Evolutionary conservation across 1,284 basidiomycete species (phyloP).

Genomic region (Fereydounia khargensis): DNA sequence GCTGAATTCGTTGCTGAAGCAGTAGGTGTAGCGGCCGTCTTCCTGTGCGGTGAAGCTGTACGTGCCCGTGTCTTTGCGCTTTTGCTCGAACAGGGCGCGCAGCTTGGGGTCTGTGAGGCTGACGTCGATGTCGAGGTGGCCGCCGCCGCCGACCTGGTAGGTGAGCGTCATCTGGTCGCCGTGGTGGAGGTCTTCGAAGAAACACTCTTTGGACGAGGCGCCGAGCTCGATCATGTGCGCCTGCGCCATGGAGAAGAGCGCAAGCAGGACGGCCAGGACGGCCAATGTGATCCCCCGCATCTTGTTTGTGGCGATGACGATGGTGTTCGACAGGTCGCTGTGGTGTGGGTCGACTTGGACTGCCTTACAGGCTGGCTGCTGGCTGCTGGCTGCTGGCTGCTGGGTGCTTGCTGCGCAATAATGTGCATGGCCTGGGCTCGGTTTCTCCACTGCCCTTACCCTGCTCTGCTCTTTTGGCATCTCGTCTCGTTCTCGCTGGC

Average conservation of each 20-base stretch:
- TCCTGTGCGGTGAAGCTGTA: slow-evolving; percentile 79
- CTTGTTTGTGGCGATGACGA: too few species aligned
- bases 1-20: slow-evolving; percentile 98
- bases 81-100: slow-evolving; percentile 71
- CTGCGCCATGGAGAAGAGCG: neutral
- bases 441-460: too few species aligned
- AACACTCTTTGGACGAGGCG: slow-evolving; percentile 87
- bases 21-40: slow-evolving; percentile 89
- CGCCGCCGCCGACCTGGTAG: slow-evolving; percentile 95
- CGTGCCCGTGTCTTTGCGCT: slow-evolving; percentile 85
- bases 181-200: slow-evolving; percentile 92
- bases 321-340: too few species aligned
- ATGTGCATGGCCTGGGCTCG: too few species aligned
- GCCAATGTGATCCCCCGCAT: too few species aligned
- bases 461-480: too few species aligned
- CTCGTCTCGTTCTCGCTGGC: too few species aligned
- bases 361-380: too few species aligned
- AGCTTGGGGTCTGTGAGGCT: slow-evolving; percentile 72
- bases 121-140: slow-evolving; percentile 94
- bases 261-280: too few species aligned
- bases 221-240: slow-evolving; percentile 63
- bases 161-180: slow-evolving; percentile 99
- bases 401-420: too few species aligned
- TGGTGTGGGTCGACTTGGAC: too few species aligned
- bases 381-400: too few species aligned